Evolutionary conservation across 106 monocot species (phyloP), one percentile per base, ranked within the genome.

Genomic region (Dendrobium huoshanense): DNA sequence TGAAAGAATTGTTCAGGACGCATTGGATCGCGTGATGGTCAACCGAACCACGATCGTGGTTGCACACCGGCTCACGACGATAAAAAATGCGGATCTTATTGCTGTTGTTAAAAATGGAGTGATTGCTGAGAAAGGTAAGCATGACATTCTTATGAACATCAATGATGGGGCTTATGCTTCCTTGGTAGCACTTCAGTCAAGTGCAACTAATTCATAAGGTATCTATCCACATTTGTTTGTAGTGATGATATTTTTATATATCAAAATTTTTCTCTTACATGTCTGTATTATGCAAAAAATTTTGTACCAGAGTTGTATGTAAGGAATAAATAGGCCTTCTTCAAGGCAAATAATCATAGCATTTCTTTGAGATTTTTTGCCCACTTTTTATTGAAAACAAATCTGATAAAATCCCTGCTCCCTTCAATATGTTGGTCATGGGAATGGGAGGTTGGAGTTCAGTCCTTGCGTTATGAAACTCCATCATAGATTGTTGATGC

Each of bases 151-250:
- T 2, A 73, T 73, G 42, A 17, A 73, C 41, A 42, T 73, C 7
- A 41, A 20, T n/a, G 25, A 67, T 42, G 79, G 79, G 22, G 59
- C 64, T 67, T 79, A 79, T 44, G 79, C 79, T 2, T 79, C 79
- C 41, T 67, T 79, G n/a, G 41, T 79, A 22, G 79, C 79, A 37
- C 79, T 79, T 41, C 79, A 79, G 42, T 79, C 79, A 2, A 43
- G 20, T 67, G 8, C 15, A 16, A 44, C 56, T 40, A 70, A 15
- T 70, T 10, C 25, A 70, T 70, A 37, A 70, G 33, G 15, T 3
- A 70, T 4, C 25, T 3, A 70, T 4, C 25, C 9, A 70, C 7
- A 15, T 70, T 70, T 33, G 70, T 10, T 9, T 27, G 27, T 70
- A 9, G 8, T 70, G 11, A 31, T 33, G 51, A 15, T 15, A 13